Evolutionary conservation across 2,329 filamentous ascomycete species (phyloP), one percentile per base, ranked within the genome.

Genomic region (Dichotomopilus funicola): DNA sequence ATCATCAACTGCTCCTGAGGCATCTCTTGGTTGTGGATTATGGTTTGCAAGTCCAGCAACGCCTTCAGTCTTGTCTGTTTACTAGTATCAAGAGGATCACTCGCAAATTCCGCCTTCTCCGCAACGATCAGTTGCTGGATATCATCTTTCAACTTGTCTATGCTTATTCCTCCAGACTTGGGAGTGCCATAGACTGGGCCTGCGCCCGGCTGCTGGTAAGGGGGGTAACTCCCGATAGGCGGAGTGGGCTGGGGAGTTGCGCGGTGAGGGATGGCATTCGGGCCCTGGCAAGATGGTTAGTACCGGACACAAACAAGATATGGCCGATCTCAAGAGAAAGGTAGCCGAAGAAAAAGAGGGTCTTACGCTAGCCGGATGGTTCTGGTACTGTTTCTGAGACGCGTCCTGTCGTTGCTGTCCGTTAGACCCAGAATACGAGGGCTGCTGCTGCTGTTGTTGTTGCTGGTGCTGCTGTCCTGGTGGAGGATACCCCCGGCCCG

Each of bases 31-130:
- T 79, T 86, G 70, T 88, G 84, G 67, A 96, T 76, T 62, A 92
- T 82, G 63, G 79, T 83, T 74, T 95, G 89, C 61, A 97, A 80
- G 71, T 94, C 89, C 72, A 91, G 76, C 64, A 96, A 81, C 60
- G 91, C 90, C 73, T 89, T 88, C 67, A 96, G 76, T 73, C 88
- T 89, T 67, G 83, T 86, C 69, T 89, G 86, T 68, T 89, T 79
- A 72, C 83, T 82, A 72, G 78, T 73, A 76, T 96, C 88, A 76
- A 86, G 82, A 58, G 87, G 87, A 69, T 85, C 89, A 62, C 82
- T 82, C 62, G 86, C 85, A 73, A 89, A 87, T 66, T 91, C 86
- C 62, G 79, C 78, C 73, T 86, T 86, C 62, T 87, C 85, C 63
- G 81, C 81, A 66, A 79, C 73, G 69, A 96, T 89, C 64, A 96